Percentiles rank a stretch among this genome's conserved stretches.
Evolutionary conservation across 257 asterid genomes (phyloP).

Genomic region (Gardenia jasminoides): DNA sequence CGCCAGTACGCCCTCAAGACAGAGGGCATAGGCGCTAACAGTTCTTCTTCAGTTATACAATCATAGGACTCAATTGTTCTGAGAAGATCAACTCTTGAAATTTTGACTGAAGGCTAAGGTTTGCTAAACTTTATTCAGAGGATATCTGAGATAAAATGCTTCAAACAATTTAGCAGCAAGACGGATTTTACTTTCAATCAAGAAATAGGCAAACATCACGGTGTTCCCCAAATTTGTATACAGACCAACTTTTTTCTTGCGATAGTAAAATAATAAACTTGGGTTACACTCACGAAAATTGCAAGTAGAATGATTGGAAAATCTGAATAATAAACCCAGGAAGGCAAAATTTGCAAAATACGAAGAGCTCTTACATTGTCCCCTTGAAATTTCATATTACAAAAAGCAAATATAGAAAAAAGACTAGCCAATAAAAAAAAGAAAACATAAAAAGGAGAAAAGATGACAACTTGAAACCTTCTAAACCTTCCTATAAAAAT

Average conservation of each 20-base stretch:
- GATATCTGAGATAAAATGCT: not conserved
- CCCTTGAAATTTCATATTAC: not conserved
- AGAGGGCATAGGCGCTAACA: not conserved
- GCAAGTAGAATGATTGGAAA: not conserved
- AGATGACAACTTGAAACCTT: not conserved
- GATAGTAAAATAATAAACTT: not conserved
- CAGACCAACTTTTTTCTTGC: not conserved
- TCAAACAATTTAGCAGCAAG: not conserved
- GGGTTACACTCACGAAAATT: not conserved
- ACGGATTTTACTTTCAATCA: not conserved
- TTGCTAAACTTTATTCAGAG: not conserved
- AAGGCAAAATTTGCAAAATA: not conserved
- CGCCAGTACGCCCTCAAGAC: not conserved
- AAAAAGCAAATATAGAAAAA: not conserved
- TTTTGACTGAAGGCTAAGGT: not conserved
- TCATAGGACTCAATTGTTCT: not conserved
- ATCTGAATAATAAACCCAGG: not conserved
- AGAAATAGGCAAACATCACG: not conserved
- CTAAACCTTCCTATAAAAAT: slow-evolving; percentile 2
- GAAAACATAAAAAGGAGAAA: not conserved
- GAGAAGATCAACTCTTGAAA: not conserved
- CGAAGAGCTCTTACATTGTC: not conserved
- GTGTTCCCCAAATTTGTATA: not conserved
- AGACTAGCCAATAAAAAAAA: not conserved
- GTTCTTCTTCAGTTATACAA: not conserved